Percentiles rank a stretch among this genome's conserved stretches.
phyloP scores from a whole-genome alignment of 2,329 filamentous ascomycete genomes.

The Podosphaera aphanis region DNA sequence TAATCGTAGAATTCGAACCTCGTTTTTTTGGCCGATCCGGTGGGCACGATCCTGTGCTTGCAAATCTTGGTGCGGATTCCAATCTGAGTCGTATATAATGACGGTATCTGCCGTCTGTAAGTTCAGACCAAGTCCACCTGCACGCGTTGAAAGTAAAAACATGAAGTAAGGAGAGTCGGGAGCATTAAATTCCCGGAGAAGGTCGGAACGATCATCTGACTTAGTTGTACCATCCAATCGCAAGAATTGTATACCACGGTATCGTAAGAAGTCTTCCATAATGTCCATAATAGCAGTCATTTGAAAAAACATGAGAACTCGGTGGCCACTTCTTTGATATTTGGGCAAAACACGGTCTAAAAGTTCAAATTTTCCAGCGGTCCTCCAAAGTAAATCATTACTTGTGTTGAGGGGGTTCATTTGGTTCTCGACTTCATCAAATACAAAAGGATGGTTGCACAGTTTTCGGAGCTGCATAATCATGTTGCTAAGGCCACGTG shows the following conservation, averaged over 20 bases:
- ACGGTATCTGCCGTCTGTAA: constrained; percentile 94
- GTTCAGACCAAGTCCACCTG: constrained; percentile 91
- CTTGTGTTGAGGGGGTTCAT: constrained; percentile 79
- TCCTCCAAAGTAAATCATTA: constrained; percentile 88
- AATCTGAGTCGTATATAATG: constrained; percentile 98
- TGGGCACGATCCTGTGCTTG: constrained; percentile 98
- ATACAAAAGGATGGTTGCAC: constrained; percentile 97
- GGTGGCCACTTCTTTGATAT: constrained; percentile 74
- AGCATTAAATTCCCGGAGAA: constrained; percentile 73
- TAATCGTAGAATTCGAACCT: constrained; percentile 83
- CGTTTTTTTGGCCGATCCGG: constrained; percentile 99
- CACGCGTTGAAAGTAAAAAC: constrained; percentile 94
- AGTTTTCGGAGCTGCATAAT: constrained; percentile 98
- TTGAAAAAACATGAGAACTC: constrained; percentile 98
- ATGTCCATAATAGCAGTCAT: constrained; percentile 99
- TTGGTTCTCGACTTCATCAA: constrained; percentile 91
- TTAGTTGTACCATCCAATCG: constrained; percentile 93
- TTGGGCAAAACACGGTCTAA: constrained; percentile 83
- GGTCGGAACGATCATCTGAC: constrained; percentile 82
- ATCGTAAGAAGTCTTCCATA: constrained; percentile 92
- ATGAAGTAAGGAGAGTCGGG: constrained; percentile 86
- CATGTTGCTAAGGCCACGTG: constrained; percentile 96
- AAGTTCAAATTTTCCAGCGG: constrained; percentile 89
- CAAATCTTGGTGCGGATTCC: constrained; percentile 98
- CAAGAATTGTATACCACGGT: constrained; percentile 63